A percentile compares a stretch with the other conserved stretches of the same genome.
phyloP scores from a whole-genome alignment of 768 basidiomycete genomes.

The Suillus fuscotomentosus region DNA sequence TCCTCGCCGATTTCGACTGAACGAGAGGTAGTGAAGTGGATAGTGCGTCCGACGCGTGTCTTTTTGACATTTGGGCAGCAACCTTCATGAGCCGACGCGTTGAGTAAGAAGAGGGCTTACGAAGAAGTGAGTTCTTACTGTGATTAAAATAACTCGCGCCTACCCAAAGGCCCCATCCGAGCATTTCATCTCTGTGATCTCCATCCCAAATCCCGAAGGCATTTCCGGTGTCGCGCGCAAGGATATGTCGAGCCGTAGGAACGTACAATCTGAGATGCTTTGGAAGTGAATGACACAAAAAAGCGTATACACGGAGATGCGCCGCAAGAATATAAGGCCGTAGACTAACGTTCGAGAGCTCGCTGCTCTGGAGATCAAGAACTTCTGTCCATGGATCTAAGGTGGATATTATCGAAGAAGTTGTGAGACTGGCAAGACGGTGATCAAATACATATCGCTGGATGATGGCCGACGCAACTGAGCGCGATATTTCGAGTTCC shows the following conservation, averaged over 20 bases:
- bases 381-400: conserved; percentile 44
- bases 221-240: conserved; percentile 63
- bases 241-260: conserved; percentile 48
- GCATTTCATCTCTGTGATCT: conserved; percentile 49
- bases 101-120: not conserved
- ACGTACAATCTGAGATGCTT: conserved; percentile 33
- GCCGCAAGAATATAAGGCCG: conserved; percentile 52
- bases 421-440: conserved; percentile 10
- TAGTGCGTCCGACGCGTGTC: conserved; percentile 38
- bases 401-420: conserved; percentile 3
- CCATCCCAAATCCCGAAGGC: conserved; percentile 70
- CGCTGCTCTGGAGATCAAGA: conserved; percentile 57
- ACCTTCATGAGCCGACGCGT: conserved; percentile 32
- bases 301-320: conserved; percentile 53
- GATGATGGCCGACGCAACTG: conserved; percentile 50
- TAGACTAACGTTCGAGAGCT: conserved; percentile 42
- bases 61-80: conserved; percentile 54
- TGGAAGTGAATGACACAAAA: conserved; percentile 41
- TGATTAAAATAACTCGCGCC: conserved; percentile 71
- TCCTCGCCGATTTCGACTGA: conserved; percentile 50
- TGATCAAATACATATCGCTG: conserved; percentile 33
- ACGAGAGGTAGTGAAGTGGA: conserved; percentile 46
- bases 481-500: conserved; percentile 59
- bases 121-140: conserved; percentile 34
- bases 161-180: conserved; percentile 64